Percentiles rank a stretch among this genome's conserved stretches.
Conservation (phyloP, 2,329 filamentous ascomycete genomes). For the Colletotrichum karsti region DNA sequence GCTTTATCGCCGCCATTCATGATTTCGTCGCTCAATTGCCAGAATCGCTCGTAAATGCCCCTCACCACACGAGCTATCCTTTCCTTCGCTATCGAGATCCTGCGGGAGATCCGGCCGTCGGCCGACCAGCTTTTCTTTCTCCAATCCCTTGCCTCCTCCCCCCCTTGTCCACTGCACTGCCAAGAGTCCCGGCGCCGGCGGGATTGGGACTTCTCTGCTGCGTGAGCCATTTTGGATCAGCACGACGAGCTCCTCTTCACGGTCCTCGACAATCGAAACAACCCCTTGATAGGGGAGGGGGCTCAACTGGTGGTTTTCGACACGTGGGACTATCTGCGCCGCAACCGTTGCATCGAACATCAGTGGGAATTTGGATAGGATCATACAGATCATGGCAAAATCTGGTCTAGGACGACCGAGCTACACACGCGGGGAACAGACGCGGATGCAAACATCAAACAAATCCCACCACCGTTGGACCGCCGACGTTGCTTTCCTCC, state of each 20-base stretch:
- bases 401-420: not conserved
- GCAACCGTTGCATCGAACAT: not conserved
- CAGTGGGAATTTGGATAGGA: not conserved
- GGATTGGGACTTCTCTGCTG: not conserved
- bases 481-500: slow-evolving; percentile 5
- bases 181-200: not conserved
- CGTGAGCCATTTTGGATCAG: not conserved
- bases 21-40: not conserved
- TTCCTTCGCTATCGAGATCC: not conserved
- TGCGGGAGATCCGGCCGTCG: not conserved
- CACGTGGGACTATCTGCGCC: not conserved
- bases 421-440: slow-evolving; percentile 3
- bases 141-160: not conserved
- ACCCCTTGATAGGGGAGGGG: not conserved
- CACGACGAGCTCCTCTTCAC: not conserved
- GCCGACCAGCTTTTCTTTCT: not conserved
- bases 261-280: not conserved
- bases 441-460: slow-evolving; percentile 6
- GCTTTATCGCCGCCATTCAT: not conserved
- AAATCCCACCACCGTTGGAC: slow-evolving; percentile 9
- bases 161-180: not conserved
- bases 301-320: not conserved
- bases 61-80: not conserved
- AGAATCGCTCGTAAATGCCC: not conserved
- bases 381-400: too few relatives aligned